phyloP scores from a whole-genome alignment of 305 asterid genomes.

The Fraxinus paxiana region DNA sequence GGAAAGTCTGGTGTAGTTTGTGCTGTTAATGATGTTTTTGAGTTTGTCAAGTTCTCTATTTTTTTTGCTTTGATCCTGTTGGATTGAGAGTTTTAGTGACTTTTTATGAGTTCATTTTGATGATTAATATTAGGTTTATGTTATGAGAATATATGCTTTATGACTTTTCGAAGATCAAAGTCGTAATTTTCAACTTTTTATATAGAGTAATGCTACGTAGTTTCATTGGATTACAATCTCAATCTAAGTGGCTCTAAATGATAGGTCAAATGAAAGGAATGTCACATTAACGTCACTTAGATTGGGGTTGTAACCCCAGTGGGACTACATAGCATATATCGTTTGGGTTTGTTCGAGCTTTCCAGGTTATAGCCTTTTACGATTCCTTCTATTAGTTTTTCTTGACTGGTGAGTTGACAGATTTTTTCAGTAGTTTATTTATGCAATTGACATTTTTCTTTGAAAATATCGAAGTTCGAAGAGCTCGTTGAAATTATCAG shows the following conservation, averaged over 20 bases:
- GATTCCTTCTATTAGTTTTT: background rate
- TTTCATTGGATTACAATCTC: no score
- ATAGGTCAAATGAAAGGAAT: no score
- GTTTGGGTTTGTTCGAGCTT: background rate
- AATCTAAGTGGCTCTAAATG: no score
- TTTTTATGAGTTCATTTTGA: background rate
- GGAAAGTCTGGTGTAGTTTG: background rate
- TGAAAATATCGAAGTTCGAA: background rate
- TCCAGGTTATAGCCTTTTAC: background rate
- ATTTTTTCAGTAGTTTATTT: background rate
- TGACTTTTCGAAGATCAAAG: background rate
- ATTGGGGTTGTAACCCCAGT: no score
- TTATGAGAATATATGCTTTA: background rate
- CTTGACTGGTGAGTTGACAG: background rate
- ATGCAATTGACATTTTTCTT: background rate
- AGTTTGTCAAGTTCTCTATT: conserved; percentile 9
- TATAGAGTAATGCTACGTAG: no score
- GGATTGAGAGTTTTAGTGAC: conserved; percentile 19
- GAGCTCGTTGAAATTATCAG: background rate
- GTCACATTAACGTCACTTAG: no score
- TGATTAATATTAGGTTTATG: background rate
- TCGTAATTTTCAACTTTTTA: background rate
- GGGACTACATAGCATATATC: background rate
- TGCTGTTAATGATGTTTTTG: background rate
- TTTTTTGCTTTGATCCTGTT: conserved; percentile 21